phyloP scores from a whole-genome alignment of 768 basidiomycete genomes.

The Boletus edulis region DNA sequence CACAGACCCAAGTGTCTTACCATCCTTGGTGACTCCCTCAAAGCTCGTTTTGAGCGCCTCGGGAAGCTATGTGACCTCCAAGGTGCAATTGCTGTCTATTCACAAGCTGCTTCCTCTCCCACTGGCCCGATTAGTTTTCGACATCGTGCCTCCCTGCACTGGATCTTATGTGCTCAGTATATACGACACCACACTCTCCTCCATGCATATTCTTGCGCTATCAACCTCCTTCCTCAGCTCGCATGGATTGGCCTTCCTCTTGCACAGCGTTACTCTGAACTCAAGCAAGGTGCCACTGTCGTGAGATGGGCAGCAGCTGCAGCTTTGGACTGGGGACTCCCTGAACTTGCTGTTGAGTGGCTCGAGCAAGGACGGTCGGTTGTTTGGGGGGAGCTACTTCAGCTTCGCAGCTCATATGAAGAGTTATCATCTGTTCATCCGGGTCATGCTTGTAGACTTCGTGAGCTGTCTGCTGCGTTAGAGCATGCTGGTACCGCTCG shows the following conservation, averaged over 20 bases:
- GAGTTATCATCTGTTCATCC: background rate
- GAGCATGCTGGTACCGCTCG: no score
- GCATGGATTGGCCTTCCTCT: slow-evolving; percentile 17
- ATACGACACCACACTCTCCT: slow-evolving; percentile 10
- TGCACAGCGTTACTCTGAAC: slow-evolving; percentile 12
- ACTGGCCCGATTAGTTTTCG: background rate
- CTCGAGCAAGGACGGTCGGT: slow-evolving; percentile 18
- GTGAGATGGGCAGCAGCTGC: slow-evolving; percentile 24
- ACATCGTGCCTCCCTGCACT: slow-evolving; percentile 5
- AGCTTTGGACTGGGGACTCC: slow-evolving; percentile 10
- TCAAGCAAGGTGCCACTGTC: slow-evolving; percentile 8
- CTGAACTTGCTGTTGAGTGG: slow-evolving; percentile 11
- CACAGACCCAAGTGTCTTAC: background rate
- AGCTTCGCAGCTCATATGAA: slow-evolving; percentile 8
- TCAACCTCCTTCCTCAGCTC: slow-evolving; percentile 19
- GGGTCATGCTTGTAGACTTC: no score
- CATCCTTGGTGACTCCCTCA: no score
- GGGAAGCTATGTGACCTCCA: background rate
- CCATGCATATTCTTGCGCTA: slow-evolving; percentile 13
- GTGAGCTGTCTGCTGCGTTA: no score
- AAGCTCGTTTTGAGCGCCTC: background rate
- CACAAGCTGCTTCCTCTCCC: background rate
- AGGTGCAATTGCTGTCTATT: background rate
- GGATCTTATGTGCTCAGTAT: slow-evolving; percentile 2
- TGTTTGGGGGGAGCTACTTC: slow-evolving; percentile 16